A percentile compares a stretch with the other conserved stretches of the same genome.
Evolutionary conservation across 768 basidiomycete genomes (phyloP).

Genomic region (Lyophyllum decastes): DNA sequence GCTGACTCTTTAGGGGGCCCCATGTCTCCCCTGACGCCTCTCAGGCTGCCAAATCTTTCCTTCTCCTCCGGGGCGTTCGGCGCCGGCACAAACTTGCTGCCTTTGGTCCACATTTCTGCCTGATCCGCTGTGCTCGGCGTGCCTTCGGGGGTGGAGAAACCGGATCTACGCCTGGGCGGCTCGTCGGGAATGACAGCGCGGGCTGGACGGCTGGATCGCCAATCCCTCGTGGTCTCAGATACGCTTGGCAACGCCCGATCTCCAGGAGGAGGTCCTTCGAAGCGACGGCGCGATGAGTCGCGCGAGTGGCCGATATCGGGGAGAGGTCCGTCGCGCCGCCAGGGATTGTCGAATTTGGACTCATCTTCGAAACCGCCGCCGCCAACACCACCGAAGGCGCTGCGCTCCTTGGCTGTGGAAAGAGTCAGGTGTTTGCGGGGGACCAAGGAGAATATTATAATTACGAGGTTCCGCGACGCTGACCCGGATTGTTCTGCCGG

Average conservation of each 20-base stretch:
- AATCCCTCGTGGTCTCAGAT: slow-evolving; percentile 67
- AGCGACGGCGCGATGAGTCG: slow-evolving; percentile 66
- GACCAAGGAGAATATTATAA: slow-evolving; percentile 31
- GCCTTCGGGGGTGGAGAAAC: slow-evolving; percentile 47
- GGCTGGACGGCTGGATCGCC: slow-evolving; percentile 62
- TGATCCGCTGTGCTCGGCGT: slow-evolving; percentile 62
- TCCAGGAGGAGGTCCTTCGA: slow-evolving; percentile 54
- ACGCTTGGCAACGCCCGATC: slow-evolving; percentile 44
- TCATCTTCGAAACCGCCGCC: slow-evolving; percentile 61
- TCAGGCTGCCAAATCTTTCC: slow-evolving; percentile 46
- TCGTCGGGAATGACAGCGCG: slow-evolving; percentile 48
- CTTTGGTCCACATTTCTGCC: slow-evolving; percentile 79
- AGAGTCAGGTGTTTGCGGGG: slow-evolving; percentile 11
- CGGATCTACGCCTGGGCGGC: slow-evolving; percentile 58
- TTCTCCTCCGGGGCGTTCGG: slow-evolving; percentile 39
- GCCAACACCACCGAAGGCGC: slow-evolving; percentile 47
- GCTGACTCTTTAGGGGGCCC: slow-evolving; percentile 46
- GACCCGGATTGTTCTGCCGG: slow-evolving; percentile 81
- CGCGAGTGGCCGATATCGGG: slow-evolving; percentile 65
- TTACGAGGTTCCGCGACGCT: slow-evolving; percentile 96
- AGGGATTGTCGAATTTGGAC: slow-evolving; percentile 79
- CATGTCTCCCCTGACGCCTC: slow-evolving; percentile 52
- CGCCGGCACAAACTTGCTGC: slow-evolving; percentile 70
- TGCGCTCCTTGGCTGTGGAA: slow-evolving; percentile 71
- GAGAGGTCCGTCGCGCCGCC: slow-evolving; percentile 88